phyloP scores from a whole-genome alignment of 495 filamentous ascomycete genomes.

The Tetracladium setigerum region DNA sequence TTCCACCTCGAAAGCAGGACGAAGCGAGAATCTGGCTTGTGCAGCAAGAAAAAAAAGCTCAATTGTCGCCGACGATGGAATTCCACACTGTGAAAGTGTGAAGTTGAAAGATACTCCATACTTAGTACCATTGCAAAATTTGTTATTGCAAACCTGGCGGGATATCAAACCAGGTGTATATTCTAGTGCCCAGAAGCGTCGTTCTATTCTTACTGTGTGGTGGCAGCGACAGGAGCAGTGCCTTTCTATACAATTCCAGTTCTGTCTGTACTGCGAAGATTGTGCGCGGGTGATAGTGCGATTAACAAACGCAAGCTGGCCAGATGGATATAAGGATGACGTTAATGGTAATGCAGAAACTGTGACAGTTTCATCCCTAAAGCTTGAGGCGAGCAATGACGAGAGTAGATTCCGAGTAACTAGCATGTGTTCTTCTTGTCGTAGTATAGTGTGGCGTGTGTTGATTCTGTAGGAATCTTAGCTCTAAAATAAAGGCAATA shows the following conservation, averaged over 20 bases:
- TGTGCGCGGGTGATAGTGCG: not conserved
- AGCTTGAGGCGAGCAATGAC: not conserved
- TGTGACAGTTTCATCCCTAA: not conserved
- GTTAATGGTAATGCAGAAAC: not conserved
- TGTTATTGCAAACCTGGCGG: conserved; percentile 3
- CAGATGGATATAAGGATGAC: not conserved
- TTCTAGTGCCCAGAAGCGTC: conserved; percentile 8
- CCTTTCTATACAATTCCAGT: conserved; percentile 6
- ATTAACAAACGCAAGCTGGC: not conserved
- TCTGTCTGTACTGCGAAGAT: not conserved
- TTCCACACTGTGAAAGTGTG: conserved; percentile 5
- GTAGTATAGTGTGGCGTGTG: not conserved
- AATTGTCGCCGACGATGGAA: conserved; percentile 5
- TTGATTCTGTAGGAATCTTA: not conserved
- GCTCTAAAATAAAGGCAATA: not conserved
- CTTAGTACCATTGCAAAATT: conserved; percentile 6
- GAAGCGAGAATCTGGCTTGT: conserved; percentile 2
- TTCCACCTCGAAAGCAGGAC: conserved; percentile 7
- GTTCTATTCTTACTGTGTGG: conserved; percentile 2
- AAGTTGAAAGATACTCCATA: conserved; percentile 4
- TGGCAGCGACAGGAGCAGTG: conserved; percentile 9
- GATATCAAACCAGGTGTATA: conserved; percentile 6
- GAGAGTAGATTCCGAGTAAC: not conserved
- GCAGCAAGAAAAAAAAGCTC: not conserved
- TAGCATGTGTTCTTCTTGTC: conserved; percentile 1